Evolutionary conservation across 495 filamentous ascomycete genomes (phyloP), one percentile per base, ranked within the genome.

Genomic region (Pseudomonodictys pantanalensis): DNA sequence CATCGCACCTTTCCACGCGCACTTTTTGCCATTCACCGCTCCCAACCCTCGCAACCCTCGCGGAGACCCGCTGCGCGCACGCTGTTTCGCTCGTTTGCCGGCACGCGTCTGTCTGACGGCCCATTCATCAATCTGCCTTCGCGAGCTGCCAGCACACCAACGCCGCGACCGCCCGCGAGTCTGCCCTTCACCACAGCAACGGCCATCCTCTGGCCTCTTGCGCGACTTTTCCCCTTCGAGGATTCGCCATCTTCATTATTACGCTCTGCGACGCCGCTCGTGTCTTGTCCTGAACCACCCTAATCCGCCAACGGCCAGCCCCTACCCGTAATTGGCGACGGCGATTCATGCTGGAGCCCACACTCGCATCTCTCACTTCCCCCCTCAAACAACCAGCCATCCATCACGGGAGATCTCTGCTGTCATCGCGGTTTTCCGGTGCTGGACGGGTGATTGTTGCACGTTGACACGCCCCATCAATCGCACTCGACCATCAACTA

Each of bases 311-410:
- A 67, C 58, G 60, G 65, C 57, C 52, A 53, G 52, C 52, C 60
- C 60, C 52, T 58, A 55, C 45, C 60, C 65, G 65, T 64, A 62
- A 68, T 68, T 68, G 60, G 55, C 56, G 50, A 51, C 26, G 49
- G 41, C 65, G 65, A 68, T 64, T 68, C 65, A 68, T 67, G 65
- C 60, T 49, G 41, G 26, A 52, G 61, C 61, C 54, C 61, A 54
- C 54, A 24, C 12, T 49, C 35, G 49, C 55, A n/a, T 15, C 45
- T 49, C 47, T 18, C 30, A 28, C 29, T 38, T 57, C 50, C n/a
- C 41, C 45, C 60, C 17, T 60, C 46, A 38, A 15, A 8, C 32
- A 44, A 43, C 58, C 64, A 18, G 32, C 48, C 46, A 24, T 52
- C 33, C 32, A 33, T 45, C 51, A 29, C 23, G n/a, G n/a, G n/a